Evolutionary conservation across 257 asterid genomes (phyloP).

Genomic region (Leptodermis oblonga): DNA sequence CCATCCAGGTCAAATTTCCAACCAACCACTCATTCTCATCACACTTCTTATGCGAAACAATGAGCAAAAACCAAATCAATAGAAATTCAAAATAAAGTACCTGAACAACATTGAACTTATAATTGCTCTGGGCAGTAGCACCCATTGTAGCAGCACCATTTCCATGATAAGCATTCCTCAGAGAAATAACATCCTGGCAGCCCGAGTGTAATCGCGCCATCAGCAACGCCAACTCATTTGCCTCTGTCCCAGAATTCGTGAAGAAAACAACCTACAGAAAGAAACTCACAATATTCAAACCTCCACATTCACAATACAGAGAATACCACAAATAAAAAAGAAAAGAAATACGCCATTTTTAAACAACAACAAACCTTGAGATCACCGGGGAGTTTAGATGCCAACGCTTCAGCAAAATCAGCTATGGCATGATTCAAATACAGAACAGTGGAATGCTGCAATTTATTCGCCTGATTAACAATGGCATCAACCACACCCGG

Average conservation of each 20-base stretch:
- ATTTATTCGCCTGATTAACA: constrained; percentile 59
- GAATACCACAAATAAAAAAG: background rate
- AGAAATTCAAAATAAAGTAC: constrained; percentile 24
- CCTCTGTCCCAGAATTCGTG: constrained; percentile 96
- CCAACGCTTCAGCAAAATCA: constrained; percentile 87
- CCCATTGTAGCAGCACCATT: constrained; percentile 89
- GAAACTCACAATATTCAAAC: background rate
- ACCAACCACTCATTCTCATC: background rate
- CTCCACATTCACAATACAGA: background rate
- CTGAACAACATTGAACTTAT: constrained; percentile 89
- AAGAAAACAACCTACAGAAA: constrained; percentile 73
- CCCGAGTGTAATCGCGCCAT: constrained; percentile 74
- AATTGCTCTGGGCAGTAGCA: constrained; percentile 78
- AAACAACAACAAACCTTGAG: constrained; percentile 57
- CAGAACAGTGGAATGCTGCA: constrained; percentile 84
- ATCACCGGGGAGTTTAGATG: constrained; percentile 70
- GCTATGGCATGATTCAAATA: constrained; percentile 76
- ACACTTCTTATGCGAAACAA: background rate
- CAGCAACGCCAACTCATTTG: constrained; percentile 85
- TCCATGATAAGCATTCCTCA: constrained; percentile 93
- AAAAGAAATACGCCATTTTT: background rate
- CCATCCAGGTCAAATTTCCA: background rate
- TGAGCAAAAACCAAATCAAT: background rate
- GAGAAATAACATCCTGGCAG: constrained; percentile 68
- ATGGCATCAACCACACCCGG: constrained; percentile 86